phyloP scores from a whole-genome alignment of 441 rosid genomes.

The Macaranga tanarius region DNA sequence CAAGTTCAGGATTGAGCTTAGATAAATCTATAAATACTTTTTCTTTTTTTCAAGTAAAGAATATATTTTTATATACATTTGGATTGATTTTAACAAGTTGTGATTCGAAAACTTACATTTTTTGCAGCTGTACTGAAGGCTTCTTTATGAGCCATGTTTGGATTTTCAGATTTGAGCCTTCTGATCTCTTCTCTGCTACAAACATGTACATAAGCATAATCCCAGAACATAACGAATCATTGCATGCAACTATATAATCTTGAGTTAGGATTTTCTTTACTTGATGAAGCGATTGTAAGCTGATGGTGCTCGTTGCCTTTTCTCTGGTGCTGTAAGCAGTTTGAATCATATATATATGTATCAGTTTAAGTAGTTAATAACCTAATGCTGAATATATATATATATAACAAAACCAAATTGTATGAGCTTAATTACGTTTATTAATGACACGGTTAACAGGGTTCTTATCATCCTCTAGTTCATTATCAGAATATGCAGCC shows the following conservation, averaged over 20 bases:
- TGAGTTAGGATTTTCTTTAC: slow-evolving; percentile 36
- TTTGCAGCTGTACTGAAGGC: slow-evolving; percentile 98
- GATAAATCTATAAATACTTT: neutral
- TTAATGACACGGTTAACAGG: slow-evolving; percentile 61
- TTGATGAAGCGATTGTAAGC: slow-evolving; percentile 94
- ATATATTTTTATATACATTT: too few species aligned
- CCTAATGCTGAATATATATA: neutral
- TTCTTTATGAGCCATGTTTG: slow-evolving; percentile 90
- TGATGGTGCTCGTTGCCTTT: slow-evolving; percentile 94
- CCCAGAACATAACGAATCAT: neutral
- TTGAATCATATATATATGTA: neutral
- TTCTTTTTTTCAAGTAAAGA: neutral
- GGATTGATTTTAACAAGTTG: neutral
- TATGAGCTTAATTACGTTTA: slow-evolving; percentile 58
- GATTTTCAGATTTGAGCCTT: slow-evolving; percentile 86
- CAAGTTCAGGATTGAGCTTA: slow-evolving; percentile 12
- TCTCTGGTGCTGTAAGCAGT: slow-evolving; percentile 73
- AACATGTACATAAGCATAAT: slow-evolving; percentile 16
- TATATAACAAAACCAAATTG: neutral
- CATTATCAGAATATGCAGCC: slow-evolving; percentile 60
- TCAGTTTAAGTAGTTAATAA: neutral
- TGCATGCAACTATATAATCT: too few species aligned
- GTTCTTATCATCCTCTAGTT: slow-evolving; percentile 51
- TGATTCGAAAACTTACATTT: slow-evolving; percentile 47
- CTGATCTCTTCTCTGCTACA: slow-evolving; percentile 86